Percentiles rank a stretch among this genome's conserved stretches.
Evolutionary conservation across 1,284 basidiomycete genomes (phyloP).

Genomic region (Rhodotorula sp.): DNA sequence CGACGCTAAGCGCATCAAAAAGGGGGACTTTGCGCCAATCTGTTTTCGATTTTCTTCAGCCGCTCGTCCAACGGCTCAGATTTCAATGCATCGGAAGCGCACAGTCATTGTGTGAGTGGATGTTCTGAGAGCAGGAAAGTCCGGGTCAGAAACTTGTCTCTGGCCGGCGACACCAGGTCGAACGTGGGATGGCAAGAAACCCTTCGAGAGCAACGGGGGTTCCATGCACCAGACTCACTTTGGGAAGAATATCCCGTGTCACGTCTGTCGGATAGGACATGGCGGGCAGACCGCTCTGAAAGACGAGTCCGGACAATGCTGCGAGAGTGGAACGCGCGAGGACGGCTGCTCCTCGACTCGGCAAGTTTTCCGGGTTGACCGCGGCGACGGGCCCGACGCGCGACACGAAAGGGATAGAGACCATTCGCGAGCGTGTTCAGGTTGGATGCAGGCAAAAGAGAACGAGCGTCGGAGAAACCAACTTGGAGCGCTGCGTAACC

Average conservation of each 20-base stretch:
- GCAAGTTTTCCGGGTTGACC: background rate
- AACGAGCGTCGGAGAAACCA: background rate
- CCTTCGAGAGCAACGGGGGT: background rate
- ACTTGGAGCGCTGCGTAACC: slow-evolving; percentile 2
- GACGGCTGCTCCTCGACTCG: background rate
- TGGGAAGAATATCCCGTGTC: slow-evolving; percentile 13
- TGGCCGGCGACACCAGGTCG: background rate
- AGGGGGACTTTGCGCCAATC: slow-evolving; percentile 24
- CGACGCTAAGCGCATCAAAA: slow-evolving; percentile 12
- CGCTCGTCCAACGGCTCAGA: background rate
- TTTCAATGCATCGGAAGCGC: background rate
- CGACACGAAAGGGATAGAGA: slow-evolving; percentile 11
- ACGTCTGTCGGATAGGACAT: slow-evolving; percentile 19
- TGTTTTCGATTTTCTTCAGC: background rate
- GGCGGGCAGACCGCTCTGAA: background rate
- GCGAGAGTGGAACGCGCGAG: slow-evolving; percentile 15
- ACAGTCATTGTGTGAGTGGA: slow-evolving; percentile 36
- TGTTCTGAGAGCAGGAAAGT: background rate
- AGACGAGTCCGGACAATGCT: slow-evolving; percentile 6
- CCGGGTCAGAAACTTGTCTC: background rate
- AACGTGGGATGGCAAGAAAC: background rate
- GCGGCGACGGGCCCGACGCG: too few relatives aligned
- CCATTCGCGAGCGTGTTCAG: background rate
- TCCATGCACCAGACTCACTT: background rate
- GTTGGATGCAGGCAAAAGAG: background rate